phyloP scores from a whole-genome alignment of 202 grass and related monocot genomes.

The Dendrocalamus latiflorus region DNA sequence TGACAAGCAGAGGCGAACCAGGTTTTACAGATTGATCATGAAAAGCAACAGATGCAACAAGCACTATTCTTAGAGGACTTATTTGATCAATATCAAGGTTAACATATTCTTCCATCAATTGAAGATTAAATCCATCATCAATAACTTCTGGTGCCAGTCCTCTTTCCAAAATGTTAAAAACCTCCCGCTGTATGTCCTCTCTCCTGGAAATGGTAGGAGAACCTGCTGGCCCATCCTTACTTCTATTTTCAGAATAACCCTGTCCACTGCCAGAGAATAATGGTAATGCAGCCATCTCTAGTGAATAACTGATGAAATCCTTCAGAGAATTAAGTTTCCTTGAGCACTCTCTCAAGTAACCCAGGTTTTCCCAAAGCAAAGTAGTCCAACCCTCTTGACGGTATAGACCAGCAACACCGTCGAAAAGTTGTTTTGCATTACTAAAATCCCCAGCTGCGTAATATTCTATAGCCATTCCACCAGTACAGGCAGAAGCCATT shows the following conservation, averaged over 20 bases:
- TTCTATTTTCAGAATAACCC: slow-evolving; percentile 42
- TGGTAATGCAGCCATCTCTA: slow-evolving; percentile 91
- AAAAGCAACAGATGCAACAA: slow-evolving; percentile 82
- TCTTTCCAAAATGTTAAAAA: slow-evolving; percentile 40
- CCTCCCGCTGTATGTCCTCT: slow-evolving; percentile 66
- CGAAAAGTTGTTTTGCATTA: slow-evolving; percentile 83
- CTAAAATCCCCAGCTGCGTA: slow-evolving; percentile 66
- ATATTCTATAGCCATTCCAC: slow-evolving; percentile 94
- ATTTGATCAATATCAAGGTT: slow-evolving; percentile 77
- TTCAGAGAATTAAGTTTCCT: slow-evolving; percentile 66
- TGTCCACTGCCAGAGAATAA: slow-evolving; percentile 43
- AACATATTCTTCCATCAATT: slow-evolving; percentile 43
- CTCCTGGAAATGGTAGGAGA: slow-evolving; percentile 63
- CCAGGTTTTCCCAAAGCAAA: no score
- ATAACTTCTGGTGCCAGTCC: slow-evolving; percentile 24
- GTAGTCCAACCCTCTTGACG: no score
- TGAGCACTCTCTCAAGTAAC: no score
- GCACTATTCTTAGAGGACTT: slow-evolving; percentile 75
- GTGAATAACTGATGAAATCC: slow-evolving; percentile 82
- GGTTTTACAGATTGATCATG: slow-evolving; percentile 92
- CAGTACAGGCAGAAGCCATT: slow-evolving; percentile 69
- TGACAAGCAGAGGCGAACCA: slow-evolving; percentile 57
- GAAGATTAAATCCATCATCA: slow-evolving; percentile 32
- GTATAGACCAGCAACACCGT: slow-evolving; percentile 56
- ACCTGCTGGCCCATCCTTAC: slow-evolving; percentile 66